These are phyloP conservation scores for Colletotrichum sp. DNA, from an alignment of 2,329 filamentous ascomycete genomes.

Conservation along the genomic window DNA sequence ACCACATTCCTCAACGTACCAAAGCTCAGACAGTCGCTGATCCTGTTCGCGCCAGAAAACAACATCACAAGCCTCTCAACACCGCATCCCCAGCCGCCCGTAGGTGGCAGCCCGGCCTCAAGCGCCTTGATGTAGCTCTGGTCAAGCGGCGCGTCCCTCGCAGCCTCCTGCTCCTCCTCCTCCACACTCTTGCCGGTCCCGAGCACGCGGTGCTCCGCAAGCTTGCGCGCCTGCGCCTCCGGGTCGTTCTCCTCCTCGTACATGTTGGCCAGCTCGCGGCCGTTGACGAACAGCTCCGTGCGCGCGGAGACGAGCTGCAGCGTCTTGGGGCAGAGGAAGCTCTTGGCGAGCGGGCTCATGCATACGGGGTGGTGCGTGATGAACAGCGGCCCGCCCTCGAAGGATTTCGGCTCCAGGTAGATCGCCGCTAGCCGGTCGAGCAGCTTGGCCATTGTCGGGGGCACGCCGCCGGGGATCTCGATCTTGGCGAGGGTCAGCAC, in stretches of 20 bases:
- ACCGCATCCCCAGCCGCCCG: slow-evolving; percentile 95
- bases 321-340: slow-evolving; percentile 72
- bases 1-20: slow-evolving; percentile 79
- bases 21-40: slow-evolving; percentile 87
- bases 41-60: slow-evolving; percentile 78
- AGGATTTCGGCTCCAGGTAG: slow-evolving; percentile 81
- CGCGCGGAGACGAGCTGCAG: slow-evolving; percentile 79
- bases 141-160: slow-evolving; percentile 60
- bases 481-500: slow-evolving; percentile 61
- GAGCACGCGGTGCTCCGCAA: slow-evolving; percentile 59
- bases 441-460: slow-evolving; percentile 66
- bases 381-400: slow-evolving; percentile 69
- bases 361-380: slow-evolving; percentile 89
- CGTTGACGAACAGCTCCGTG: slow-evolving; percentile 82
- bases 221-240: slow-evolving; percentile 83
- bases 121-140: slow-evolving; percentile 85
- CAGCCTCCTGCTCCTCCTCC: slow-evolving; percentile 34
- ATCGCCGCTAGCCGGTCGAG: slow-evolving; percentile 80
- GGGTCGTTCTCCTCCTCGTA: slow-evolving; percentile 99
- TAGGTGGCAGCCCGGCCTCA: slow-evolving; percentile 91
- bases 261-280: slow-evolving; percentile 89
- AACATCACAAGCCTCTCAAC: slow-evolving; percentile 93
- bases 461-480: slow-evolving; percentile 67
- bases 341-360: slow-evolving; percentile 91
- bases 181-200: slow-evolving; percentile 34